Base-by-base conservation (phyloP, 257 asterid species). In the Fraxinus excelsior region DNA sequence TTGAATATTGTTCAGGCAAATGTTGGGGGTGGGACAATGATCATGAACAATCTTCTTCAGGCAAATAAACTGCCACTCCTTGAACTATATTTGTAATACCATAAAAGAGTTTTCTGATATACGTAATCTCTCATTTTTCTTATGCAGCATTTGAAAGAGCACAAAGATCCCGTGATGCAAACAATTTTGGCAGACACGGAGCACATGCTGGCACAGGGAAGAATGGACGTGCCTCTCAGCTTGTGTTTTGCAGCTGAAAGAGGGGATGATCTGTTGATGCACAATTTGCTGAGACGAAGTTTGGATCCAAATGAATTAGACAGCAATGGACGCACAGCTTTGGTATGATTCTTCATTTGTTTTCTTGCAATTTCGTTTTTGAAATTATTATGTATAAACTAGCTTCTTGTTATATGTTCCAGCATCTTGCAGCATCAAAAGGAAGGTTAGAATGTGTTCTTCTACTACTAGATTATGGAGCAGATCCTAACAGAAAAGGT, bases 21-120 rank as follows among this genome's bases (percentile, higher is more conserved):
- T 85, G 84, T 90, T 23, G 97, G 90, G 78, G 96, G 90, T 62
- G 98, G 98, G 75, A 84, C 97, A n/a, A 81, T 90, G 71, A 90
- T 93, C 78, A 88, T 90, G 88, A 90, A 84, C 91, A 93, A 93
- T 85, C 91, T 91, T 79, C 94, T 93, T 74, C 89, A 90, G 94
- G 97, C 90, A 51, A 78, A 53, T 18, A 60, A 28, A 3, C 53
- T 9, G 14, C 58, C 25, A 37, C 28, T 58, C 7, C 46, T 44
- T 31, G 65, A 58, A 40, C 62, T 7, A 35, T 23, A 70, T 70
- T 60, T 60, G 16, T 62, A 3, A 9, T 25, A 25, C 25, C 62
- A 18, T 51, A 56, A 8, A 12, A 74, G 58, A 60, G 46, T 49
- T 21, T 0, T 19, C 56, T 7, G 66, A 28, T 62, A 11, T 44